Conservation (phyloP, 2,329 filamentous ascomycete species). For the Fusarium fujikuroi region DNA sequence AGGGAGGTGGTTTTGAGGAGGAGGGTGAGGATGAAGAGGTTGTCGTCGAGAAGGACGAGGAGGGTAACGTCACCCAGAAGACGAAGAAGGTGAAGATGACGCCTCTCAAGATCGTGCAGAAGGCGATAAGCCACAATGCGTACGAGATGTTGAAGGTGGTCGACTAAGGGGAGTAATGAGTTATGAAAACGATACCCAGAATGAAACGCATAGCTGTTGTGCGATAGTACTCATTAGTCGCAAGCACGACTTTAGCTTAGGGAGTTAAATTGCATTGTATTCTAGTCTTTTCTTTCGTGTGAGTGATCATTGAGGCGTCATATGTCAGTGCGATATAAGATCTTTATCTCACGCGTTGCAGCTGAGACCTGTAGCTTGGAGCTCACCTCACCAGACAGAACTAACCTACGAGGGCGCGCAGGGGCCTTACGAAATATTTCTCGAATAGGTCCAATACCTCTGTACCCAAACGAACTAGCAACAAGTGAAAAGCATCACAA, state of each 20-base stretch:
- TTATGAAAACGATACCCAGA: conserved; percentile 39
- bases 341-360: background rate
- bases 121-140: conserved; percentile 63
- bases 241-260: background rate
- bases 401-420: fast-evolving
- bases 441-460: too few relatives aligned
- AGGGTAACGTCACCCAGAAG: conserved; percentile 23
- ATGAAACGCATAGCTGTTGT: background rate
- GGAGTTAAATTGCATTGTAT: too few relatives aligned
- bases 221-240: background rate
- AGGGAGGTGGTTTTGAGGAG: conserved; percentile 59
- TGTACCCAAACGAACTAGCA: too few relatives aligned
- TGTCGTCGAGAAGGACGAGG: conserved; percentile 47
- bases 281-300: fast-evolving
- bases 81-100: conserved; percentile 55
- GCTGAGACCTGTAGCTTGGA: background rate
- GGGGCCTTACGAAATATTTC: too few relatives aligned
- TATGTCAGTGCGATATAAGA: background rate
- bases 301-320: background rate
- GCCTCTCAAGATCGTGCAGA: conserved; percentile 57
- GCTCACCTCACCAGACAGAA: background rate
- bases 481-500: too few relatives aligned
- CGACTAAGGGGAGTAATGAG: conserved; percentile 53
- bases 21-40: conserved; percentile 50
- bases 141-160: conserved; percentile 66